Base-by-base conservation (phyloP, 345 rosid genomes). In the Ceriops tagal region DNA sequence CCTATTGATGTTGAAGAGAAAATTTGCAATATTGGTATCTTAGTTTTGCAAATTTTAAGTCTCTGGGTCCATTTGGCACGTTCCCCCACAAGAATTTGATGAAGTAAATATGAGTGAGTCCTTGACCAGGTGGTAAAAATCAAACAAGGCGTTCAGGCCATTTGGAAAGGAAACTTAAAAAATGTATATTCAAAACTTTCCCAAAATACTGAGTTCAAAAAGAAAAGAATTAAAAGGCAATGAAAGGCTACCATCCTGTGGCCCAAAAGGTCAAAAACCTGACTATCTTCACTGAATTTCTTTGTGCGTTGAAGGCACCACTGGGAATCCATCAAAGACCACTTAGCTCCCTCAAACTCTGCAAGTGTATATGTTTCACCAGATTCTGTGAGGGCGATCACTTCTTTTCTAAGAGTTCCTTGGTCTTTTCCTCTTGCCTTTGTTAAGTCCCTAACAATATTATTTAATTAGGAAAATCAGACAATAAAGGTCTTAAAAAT, bases 251-350 rank as follows among this genome's bases (percentile, higher is more conserved):
- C 98, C 93, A 68, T 80, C 74, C 75, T 81, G 67, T 62, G 70
- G 73, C 99, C 97, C 8, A 61, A 59, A 39, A 92, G 78, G 83
- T 87, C 89, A 80, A 87, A 87, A 72, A 85, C 77, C 82, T 80
- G 84, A 78, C 74, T 81, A 65, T 80, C 85, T 73, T 67, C 77
- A 6, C 13, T 16, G 58, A 76, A 75, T 62, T 78, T 66, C 69
- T 69, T 77, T 73, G 52, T 65, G 30, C 76, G 75, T 70, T 77
- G 75, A 66, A 92, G 91, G 77, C 74, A 72, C 96, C 96, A 89
- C 61, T 76, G 78, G 53, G 89, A 81, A 75, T 85, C 88, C 80
- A 89, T 74, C 74, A 95, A 78, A 46, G 83, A 85, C 99, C 97
- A 95, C 13, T 66, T 72, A 46, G 66, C 76, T 37, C 78, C 87